These are phyloP conservation scores for Amanita brunnescens DNA, from an alignment of 768 basidiomycete species.

Conservation along the genomic window DNA sequence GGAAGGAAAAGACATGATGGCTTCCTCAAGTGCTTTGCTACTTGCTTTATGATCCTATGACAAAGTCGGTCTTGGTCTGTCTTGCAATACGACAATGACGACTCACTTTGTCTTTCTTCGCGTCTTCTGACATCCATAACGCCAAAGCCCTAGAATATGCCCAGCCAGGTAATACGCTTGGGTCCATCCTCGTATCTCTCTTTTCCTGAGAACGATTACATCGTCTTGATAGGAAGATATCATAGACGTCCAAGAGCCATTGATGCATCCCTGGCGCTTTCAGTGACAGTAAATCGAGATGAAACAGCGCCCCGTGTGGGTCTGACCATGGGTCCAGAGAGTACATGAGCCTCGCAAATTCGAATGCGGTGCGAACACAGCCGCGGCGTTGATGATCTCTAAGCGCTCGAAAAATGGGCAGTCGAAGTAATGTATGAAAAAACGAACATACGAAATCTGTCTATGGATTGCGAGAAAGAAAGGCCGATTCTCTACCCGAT, in stretches of 20 bases:
- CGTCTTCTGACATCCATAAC: slow-evolving; percentile 43
- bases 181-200: slow-evolving; percentile 30
- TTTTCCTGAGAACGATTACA: slow-evolving; percentile 12
- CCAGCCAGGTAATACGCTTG: slow-evolving; percentile 70
- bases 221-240: slow-evolving; percentile 29
- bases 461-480: slow-evolving; percentile 87
- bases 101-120: slow-evolving; percentile 30
- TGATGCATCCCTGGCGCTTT: slow-evolving; percentile 63
- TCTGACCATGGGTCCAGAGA: slow-evolving; percentile 82
- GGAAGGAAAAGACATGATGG: slow-evolving; percentile 71
- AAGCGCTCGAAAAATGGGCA: neutral
- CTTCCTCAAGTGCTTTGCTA: slow-evolving; percentile 61
- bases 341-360: slow-evolving; percentile 81
- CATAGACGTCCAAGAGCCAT: slow-evolving; percentile 72
- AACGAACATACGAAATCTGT: slow-evolving; percentile 57
- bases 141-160: slow-evolving; percentile 64
- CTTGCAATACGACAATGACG: neutral
- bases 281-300: slow-evolving; percentile 79
- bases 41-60: slow-evolving; percentile 47
- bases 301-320: slow-evolving; percentile 77
- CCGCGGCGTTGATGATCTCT: slow-evolving; percentile 87
- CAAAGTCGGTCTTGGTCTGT: neutral
- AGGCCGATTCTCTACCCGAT: slow-evolving; percentile 83
- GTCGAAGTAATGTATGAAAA: neutral
- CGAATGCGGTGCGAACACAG: slow-evolving; percentile 82